A percentile compares a stretch with the other conserved stretches of the same genome.
Evolutionary conservation across 2,329 filamentous ascomycete species (phyloP).

Genomic region (Alternaria rosae): DNA sequence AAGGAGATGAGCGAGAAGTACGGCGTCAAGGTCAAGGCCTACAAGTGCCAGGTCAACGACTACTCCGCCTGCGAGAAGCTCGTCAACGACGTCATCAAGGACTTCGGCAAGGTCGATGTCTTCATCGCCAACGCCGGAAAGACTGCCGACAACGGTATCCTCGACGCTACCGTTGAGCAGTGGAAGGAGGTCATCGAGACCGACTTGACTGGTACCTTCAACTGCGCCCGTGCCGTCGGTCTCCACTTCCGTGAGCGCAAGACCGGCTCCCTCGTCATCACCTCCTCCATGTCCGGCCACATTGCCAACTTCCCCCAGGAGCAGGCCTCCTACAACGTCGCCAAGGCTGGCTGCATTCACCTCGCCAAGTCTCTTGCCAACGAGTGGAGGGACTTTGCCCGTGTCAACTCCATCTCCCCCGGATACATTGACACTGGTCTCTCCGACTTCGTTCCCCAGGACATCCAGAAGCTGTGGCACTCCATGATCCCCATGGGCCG

Average conservation of each 20-base stretch:
- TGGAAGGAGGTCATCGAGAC: slow-evolving; percentile 81
- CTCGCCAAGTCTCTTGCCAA: slow-evolving; percentile 70
- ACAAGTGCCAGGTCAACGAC: slow-evolving; percentile 69
- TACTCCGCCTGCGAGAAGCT: slow-evolving; percentile 65
- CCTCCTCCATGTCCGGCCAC: slow-evolving; percentile 78
- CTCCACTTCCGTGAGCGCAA: slow-evolving; percentile 74
- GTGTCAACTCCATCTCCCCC: slow-evolving; percentile 72
- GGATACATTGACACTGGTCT: slow-evolving; percentile 74
- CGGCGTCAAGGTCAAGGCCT: slow-evolving; percentile 71
- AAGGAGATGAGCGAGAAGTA: slow-evolving; percentile 66
- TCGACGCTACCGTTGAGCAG: slow-evolving; percentile 74
- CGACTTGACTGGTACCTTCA: slow-evolving; percentile 87
- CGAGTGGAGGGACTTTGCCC: slow-evolving; percentile 74
- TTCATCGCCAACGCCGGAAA: slow-evolving; percentile 76
- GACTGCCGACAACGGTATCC: slow-evolving; percentile 71
- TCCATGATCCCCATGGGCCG: slow-evolving; percentile 82
- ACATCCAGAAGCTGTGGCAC: slow-evolving; percentile 76
- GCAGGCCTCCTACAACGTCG: slow-evolving; percentile 58
- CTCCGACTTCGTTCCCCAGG: slow-evolving; percentile 70
- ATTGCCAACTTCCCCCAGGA: slow-evolving; percentile 84
- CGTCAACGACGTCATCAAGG: slow-evolving; percentile 66
- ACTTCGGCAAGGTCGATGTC: slow-evolving; percentile 74
- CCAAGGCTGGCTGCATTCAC: slow-evolving; percentile 73
- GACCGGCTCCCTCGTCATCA: slow-evolving; percentile 71
- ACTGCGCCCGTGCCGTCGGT: slow-evolving; percentile 88